A percentile compares a stretch with the other conserved stretches of the same genome.
Evolutionary conservation across 768 basidiomycete species (phyloP).

Genomic region (Psilocybe sp.): DNA sequence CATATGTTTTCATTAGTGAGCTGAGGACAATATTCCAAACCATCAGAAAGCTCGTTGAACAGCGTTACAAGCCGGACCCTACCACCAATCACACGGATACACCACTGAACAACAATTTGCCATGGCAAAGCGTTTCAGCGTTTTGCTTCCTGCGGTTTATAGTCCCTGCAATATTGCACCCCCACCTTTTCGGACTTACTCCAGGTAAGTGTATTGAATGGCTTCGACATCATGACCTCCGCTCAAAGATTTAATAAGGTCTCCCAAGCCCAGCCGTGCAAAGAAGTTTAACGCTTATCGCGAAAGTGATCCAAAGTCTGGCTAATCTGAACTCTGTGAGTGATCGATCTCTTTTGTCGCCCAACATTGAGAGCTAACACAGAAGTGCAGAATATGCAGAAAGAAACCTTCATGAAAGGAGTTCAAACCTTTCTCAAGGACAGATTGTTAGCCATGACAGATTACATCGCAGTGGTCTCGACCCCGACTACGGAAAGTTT

Average conservation of each 20-base stretch:
- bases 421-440: slow-evolving; percentile 71
- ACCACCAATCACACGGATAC: slow-evolving; percentile 30
- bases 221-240: neutral
- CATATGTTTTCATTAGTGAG: slow-evolving; percentile 47
- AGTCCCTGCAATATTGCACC: slow-evolving; percentile 86
- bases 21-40: slow-evolving; percentile 68
- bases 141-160: slow-evolving; percentile 90
- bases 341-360: slow-evolving; percentile 4
- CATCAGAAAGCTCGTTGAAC: slow-evolving; percentile 71
- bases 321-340: slow-evolving; percentile 80
- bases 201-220: slow-evolving; percentile 46
- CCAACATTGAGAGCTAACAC: neutral
- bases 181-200: slow-evolving; percentile 77
- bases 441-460: slow-evolving; percentile 67
- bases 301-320: slow-evolving; percentile 86
- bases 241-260: slow-evolving; percentile 37
- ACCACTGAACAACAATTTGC: slow-evolving; percentile 45
- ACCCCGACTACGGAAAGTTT: slow-evolving; percentile 39
- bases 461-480: slow-evolving; percentile 75
- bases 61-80: slow-evolving; percentile 48
- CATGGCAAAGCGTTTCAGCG: slow-evolving; percentile 82
- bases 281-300: slow-evolving; percentile 80
- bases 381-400: slow-evolving; percentile 51
- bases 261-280: slow-evolving; percentile 65
- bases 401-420: slow-evolving; percentile 80